A percentile compares a stretch with the other conserved stretches of the same genome.
Evolutionary conservation across 495 filamentous ascomycete species (phyloP).

Genomic region (Daldinia vernicosa): DNA sequence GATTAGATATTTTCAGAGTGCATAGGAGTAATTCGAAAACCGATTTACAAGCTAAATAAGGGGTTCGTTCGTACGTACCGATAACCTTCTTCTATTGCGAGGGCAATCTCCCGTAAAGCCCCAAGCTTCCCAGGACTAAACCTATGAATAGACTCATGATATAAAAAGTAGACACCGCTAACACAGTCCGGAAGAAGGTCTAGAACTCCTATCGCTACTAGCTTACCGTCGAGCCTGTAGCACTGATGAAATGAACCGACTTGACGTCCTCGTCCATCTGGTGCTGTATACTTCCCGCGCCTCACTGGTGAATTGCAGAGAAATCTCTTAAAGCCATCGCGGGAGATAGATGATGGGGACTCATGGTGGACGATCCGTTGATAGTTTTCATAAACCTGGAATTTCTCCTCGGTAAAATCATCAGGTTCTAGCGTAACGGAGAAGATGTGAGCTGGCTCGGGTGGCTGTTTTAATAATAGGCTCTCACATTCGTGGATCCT

Average conservation of each 20-base stretch:
- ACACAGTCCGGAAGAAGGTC: constrained; percentile 88
- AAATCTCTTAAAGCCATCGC: constrained; percentile 78
- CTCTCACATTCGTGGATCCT: constrained; percentile 75
- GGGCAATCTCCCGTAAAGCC: constrained; percentile 82
- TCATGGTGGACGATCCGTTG: constrained; percentile 85
- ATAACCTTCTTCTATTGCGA: constrained; percentile 80
- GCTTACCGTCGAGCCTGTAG: constrained; percentile 87
- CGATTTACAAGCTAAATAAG: background rate
- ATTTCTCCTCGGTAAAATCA: constrained; percentile 88
- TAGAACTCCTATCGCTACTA: constrained; percentile 88
- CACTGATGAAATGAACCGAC: constrained; percentile 95
- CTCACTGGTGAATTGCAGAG: constrained; percentile 82
- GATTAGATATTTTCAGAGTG: background rate
- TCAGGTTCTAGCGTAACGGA: constrained; percentile 82
- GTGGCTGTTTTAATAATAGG: constrained; percentile 61
- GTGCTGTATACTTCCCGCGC: constrained; percentile 54
- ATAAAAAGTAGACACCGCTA: constrained; percentile 94
- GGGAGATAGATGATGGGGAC: constrained; percentile 69
- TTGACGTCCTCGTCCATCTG: constrained; percentile 62
- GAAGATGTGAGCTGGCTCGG: constrained; percentile 81
- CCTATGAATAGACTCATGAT: constrained; percentile 81
- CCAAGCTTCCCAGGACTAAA: constrained; percentile 89
- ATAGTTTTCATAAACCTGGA: constrained; percentile 82
- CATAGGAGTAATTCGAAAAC: background rate
- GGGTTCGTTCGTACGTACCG: constrained; percentile 36